Conservation (phyloP, 495 filamentous ascomycete species). For the Cladorrhinum samala region DNA sequence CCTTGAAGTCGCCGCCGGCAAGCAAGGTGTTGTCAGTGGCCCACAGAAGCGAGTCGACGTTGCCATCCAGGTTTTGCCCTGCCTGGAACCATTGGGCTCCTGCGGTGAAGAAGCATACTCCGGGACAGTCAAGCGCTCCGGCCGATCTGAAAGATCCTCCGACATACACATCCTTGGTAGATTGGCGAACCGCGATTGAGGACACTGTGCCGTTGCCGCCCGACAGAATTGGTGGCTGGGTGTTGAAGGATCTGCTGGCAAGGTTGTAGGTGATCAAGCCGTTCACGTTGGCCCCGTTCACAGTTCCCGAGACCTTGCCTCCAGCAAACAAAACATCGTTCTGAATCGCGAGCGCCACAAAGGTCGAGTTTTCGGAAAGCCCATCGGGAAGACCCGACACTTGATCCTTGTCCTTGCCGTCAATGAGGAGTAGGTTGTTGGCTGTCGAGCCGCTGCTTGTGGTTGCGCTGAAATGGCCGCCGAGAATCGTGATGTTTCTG, state of each 20-base stretch:
- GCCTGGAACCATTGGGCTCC: conserved; percentile 71
- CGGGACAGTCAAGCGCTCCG: conserved; percentile 74
- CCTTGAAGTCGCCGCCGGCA: conserved; percentile 66
- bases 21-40: conserved; percentile 59
- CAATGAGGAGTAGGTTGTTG: conserved; percentile 72
- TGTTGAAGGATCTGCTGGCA: conserved; percentile 47
- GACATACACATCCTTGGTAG: conserved; percentile 70
- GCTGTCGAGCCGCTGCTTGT: conserved; percentile 63
- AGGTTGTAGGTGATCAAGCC: conserved; percentile 82
- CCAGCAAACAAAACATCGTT: conserved; percentile 73
- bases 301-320: conserved; percentile 66
- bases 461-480: conserved; percentile 75
- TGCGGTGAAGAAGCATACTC: conserved; percentile 68
- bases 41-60: conserved; percentile 69
- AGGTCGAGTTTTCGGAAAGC: conserved; percentile 64
- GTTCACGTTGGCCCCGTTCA: conserved; percentile 54
- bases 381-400: conserved; percentile 65
- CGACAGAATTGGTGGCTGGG: conserved; percentile 65
- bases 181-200: conserved; percentile 60
- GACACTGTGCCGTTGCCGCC: conserved; percentile 68
- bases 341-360: conserved; percentile 63
- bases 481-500: conserved; percentile 79
- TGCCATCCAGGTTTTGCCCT: conserved; percentile 61
- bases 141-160: conserved; percentile 76
- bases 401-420: conserved; percentile 47